These are phyloP conservation scores for Ceratocystis harringtonii DNA, from an alignment of 2,329 filamentous ascomycete genomes.

Conservation along the genomic window DNA sequence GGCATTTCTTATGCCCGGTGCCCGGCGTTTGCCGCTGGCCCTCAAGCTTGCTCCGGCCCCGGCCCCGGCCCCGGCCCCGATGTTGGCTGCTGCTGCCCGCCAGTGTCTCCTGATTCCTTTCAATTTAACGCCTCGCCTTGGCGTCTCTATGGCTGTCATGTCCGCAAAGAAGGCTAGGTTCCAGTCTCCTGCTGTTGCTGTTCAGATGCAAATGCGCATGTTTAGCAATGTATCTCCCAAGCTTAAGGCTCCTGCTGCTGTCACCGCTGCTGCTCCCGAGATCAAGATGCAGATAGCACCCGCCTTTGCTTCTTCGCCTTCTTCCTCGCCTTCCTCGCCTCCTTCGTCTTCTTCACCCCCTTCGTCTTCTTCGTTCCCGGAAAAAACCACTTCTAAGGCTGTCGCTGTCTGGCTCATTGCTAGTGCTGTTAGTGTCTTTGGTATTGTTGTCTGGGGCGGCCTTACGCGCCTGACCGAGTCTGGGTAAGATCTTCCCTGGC, in stretches of 20 bases:
- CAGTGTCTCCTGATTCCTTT: constrained; percentile 5
- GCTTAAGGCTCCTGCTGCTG: not conserved
- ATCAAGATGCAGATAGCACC: not conserved
- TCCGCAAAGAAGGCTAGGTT: not conserved
- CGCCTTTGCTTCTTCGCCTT: not conserved
- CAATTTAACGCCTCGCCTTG: not conserved
- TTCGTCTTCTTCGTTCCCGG: constrained; percentile 28
- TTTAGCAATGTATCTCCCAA: constrained; percentile 11
- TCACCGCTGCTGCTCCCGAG: not conserved
- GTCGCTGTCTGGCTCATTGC: constrained; percentile 89
- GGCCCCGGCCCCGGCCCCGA: not conserved
- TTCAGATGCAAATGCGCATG: constrained; percentile 11
- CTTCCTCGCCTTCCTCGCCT: not conserved
- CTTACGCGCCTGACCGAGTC: constrained; percentile 91
- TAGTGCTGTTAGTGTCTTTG: constrained; percentile 86
- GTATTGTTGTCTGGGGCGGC: constrained; percentile 89
- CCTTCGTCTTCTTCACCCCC: constrained; percentile 7
- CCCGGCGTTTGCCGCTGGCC: constrained; percentile 14
- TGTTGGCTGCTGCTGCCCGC: constrained; percentile 3
- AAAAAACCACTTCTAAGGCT: constrained; percentile 54
- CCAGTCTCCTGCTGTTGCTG: not conserved
- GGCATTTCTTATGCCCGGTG: constrained; percentile 16
- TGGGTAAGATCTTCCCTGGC: constrained; percentile 43
- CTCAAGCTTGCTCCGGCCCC: constrained; percentile 2
- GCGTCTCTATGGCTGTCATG: not conserved